Evolutionary conservation across 2,329 filamentous ascomycete species (phyloP).

Genomic region (Xylaria sp.): DNA sequence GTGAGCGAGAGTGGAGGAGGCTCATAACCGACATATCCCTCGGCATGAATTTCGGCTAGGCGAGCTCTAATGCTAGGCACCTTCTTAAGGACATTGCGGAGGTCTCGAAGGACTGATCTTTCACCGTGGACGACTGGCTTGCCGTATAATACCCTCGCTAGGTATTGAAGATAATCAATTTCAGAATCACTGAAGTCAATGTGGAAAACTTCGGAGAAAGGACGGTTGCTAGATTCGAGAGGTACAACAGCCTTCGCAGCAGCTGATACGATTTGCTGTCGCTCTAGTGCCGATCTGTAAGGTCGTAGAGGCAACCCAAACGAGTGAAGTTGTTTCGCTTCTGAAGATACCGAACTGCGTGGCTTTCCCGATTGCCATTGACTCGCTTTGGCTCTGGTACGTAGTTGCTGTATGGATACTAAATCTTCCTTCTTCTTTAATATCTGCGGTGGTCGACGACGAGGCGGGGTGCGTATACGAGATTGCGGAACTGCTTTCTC

Average conservation of each 20-base stretch:
- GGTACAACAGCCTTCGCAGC: slow-evolving; percentile 24
- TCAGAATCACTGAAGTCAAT: slow-evolving; percentile 47
- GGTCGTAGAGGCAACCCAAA: slow-evolving; percentile 42
- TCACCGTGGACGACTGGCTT: slow-evolving; percentile 19
- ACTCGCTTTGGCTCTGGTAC: slow-evolving; percentile 41
- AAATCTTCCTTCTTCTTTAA: slow-evolving; percentile 29
- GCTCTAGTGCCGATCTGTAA: slow-evolving; percentile 39
- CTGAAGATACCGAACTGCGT: slow-evolving; percentile 34
- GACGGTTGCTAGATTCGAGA: slow-evolving; percentile 27
- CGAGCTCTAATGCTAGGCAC: slow-evolving; percentile 25
- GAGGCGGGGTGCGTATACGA: slow-evolving; percentile 15
- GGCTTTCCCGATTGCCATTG: slow-evolving; percentile 45
- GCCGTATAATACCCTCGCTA: slow-evolving; percentile 43
- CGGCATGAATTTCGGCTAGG: slow-evolving; percentile 37
- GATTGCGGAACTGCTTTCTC: background rate
- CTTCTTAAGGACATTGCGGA: slow-evolving; percentile 47
- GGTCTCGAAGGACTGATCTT: slow-evolving; percentile 38
- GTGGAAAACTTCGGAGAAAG: slow-evolving; percentile 40
- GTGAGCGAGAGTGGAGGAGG: slow-evolving; percentile 39
- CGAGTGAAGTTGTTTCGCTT: slow-evolving; percentile 32
- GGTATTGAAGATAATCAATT: slow-evolving; percentile 39
- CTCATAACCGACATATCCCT: slow-evolving; percentile 36
- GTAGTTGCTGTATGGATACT: slow-evolving; percentile 39
- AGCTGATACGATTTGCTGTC: slow-evolving; percentile 37
- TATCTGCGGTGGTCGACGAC: slow-evolving; percentile 21